A percentile compares a stretch with the other conserved stretches of the same genome.
These are phyloP conservation scores for Flagelloscypha sp. DNA, from an alignment of 768 basidiomycete genomes.

Conservation along the genomic window DNA sequence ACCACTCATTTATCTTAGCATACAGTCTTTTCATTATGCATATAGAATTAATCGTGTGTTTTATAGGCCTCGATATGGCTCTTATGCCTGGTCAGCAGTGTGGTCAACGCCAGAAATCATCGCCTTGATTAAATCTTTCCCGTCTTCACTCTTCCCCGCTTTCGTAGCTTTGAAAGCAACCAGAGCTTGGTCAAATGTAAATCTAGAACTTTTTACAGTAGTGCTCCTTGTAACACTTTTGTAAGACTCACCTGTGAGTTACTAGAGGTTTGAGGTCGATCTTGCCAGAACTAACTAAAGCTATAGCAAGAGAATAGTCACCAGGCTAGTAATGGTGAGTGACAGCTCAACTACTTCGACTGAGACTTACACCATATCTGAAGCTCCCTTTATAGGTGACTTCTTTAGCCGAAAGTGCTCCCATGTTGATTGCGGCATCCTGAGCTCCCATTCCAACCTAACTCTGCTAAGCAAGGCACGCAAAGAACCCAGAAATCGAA, in stretches of 20 bases:
- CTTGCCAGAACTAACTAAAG: constrained; percentile 72
- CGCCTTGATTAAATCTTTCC: constrained; percentile 82
- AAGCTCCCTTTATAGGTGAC: constrained; percentile 83
- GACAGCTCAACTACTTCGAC: constrained; percentile 7
- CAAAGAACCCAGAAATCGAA: neutral
- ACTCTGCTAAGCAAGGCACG: constrained; percentile 4
- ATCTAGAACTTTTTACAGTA: constrained; percentile 32
- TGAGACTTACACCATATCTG: constrained; percentile 64
- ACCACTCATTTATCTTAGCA: no score
- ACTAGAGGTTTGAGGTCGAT: constrained; percentile 84
- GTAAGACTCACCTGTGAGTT: constrained; percentile 61
- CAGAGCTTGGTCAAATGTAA: constrained; percentile 67
- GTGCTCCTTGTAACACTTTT: constrained; percentile 1
- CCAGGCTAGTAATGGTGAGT: constrained; percentile 46
- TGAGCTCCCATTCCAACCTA: constrained; percentile 85
- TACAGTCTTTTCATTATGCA: constrained; percentile 4
- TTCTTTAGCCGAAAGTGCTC: constrained; percentile 66
- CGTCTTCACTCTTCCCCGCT: constrained; percentile 75
- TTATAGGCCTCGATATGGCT: neutral
- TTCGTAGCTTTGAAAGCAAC: constrained; percentile 79
- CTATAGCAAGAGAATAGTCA: constrained; percentile 79
- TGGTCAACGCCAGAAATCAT: constrained; percentile 80
- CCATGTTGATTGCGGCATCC: constrained; percentile 67
- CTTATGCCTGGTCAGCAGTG: constrained; percentile 30
- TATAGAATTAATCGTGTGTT: neutral